Evolutionary conservation across 1,284 basidiomycete genomes (phyloP).

Genomic region (Leccinum colubrinum): DNA sequence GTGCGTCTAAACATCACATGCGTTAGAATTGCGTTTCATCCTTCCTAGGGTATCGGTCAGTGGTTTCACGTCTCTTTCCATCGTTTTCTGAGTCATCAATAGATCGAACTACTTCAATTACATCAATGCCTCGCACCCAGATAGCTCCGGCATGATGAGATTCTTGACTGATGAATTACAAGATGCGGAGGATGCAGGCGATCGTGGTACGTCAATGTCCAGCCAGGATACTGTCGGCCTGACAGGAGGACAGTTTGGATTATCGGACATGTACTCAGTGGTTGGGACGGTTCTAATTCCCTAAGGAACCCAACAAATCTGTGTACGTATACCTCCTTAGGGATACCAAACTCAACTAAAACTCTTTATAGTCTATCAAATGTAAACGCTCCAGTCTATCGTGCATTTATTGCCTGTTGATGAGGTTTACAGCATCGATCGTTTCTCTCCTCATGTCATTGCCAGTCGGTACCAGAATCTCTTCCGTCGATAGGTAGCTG

Average conservation of each 20-base stretch:
- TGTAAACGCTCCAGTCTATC: constrained; percentile 38
- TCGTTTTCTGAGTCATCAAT: constrained; percentile 5
- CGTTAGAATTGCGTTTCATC: neutral
- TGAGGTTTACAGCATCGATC: constrained; percentile 58
- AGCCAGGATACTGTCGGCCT: constrained; percentile 4
- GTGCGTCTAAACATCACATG: constrained; percentile 37
- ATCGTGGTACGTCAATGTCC: constrained; percentile 47
- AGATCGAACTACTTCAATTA: constrained; percentile 75
- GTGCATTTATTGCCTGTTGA: neutral
- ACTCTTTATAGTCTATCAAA: constrained; percentile 61
- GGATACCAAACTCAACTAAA: constrained; percentile 4
- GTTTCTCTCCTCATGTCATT: constrained; percentile 78
- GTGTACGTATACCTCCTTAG: constrained; percentile 46
- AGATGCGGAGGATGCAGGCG: constrained; percentile 68
- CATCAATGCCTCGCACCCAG: constrained; percentile 70
- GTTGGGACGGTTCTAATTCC: constrained; percentile 74
- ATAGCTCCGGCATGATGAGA: constrained; percentile 72
- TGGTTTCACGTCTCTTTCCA: neutral
- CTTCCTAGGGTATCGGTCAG: constrained; percentile 22
- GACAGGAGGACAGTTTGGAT: constrained; percentile 61
- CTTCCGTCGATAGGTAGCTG: constrained; percentile 4
- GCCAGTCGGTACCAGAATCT: constrained; percentile 50
- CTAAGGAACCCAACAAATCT: constrained; percentile 61
- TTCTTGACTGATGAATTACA: constrained; percentile 84
- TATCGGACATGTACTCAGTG: constrained; percentile 73